Base-by-base conservation (phyloP, 2,329 filamentous ascomycete species). In the Chaetomiaceae sp. region DNA sequence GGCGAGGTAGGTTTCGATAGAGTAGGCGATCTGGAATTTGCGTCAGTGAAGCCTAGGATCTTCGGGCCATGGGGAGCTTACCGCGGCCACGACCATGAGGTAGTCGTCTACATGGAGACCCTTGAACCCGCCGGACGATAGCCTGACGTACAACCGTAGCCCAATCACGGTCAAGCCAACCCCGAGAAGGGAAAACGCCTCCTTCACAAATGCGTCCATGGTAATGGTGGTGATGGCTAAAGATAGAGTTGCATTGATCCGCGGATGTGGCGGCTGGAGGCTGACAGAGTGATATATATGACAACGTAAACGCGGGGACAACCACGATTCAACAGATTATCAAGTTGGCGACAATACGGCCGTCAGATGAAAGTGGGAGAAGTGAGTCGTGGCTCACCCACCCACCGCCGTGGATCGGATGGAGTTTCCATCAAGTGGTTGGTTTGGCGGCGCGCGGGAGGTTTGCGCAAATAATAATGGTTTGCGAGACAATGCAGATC, bases 31-130 rank as follows among this genome's bases (percentile, higher is more conserved):
- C 62, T 62, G 22, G 15, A 15, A 8, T 7, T 3, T 3, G 8
- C 17, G 11, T 22, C 78, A 55, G 73, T 72, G 5, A 76, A 80
- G 17, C 81, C 3, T 11, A 7, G 22, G 19, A 23, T 15, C 8
- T 3, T 12, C n/a, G 1, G 14, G n/a, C 5, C 15, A 6, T 7
- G 20, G 0, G 19, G 12, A 9, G 25, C 49, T n/a, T 40, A 77
- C 66, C 67, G 49, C 34, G 15, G 42, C 49, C 19, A 47, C 25
- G 4, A 46, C 17, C 42, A 83, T 81, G 27, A 85, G 63, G 60
- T 80, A 83, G 56, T 86, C 83, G 64, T 85, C 82, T 1, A 74
- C 69, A 58, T 75, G 72, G 51, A 85, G 74, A n/a, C 72, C 71
- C 51, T 66, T 68, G 34, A 75, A 67, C 14, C 82, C 81, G 2